Base-by-base conservation (phyloP, 805 yeast species). In the Suhomyces pyralidae region DNA sequence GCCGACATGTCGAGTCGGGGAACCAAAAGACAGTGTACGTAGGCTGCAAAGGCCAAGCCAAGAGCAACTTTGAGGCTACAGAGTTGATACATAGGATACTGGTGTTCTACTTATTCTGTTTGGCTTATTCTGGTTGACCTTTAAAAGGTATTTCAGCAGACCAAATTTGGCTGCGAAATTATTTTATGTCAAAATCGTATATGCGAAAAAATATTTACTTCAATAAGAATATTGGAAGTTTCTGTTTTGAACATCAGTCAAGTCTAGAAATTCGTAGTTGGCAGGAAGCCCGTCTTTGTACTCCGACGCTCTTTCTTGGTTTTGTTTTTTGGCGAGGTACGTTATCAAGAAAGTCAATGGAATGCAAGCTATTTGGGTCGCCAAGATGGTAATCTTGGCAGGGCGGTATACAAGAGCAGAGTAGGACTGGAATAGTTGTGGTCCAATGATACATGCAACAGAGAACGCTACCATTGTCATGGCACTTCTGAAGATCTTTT, bases 361-460 rank as follows among this genome's bases (percentile, higher is more conserved):
- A 36, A 74, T 65, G 56, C 77, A 74, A 0, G 74, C 77, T 40
- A 76, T 68, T 47, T 81, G 79, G 3, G 85, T 76, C 0, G 77
- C 81, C 50, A 84, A 64, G 45, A 83, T 67, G 0, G 83, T 78
- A 30, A 82, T 76, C 59, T 83, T 83, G 7, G 88, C 90, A 8
- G 84, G 78, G 14, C 66, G 70, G 58, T 86, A 88, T 14, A 70
- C 65, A 6, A 88, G 88, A 10, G 80, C 76, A 51, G 80, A 75
- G 15, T 70, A 57, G 0, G 72, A 73, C 56, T 81, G 77, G 70
- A 88, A 88, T 17, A 87, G 77, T 66, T 85, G 87, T 2, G 90
- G 88, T 0, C 88, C 89, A 47, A 83, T 71, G 54, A 86, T 67
- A 58, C 84, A 83, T 14, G 90, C 88, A 45, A 82, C 79, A 40